Evolutionary conservation across 2,329 filamentous ascomycete genomes (phyloP), one percentile per base, ranked within the genome.

Genomic region (Lecanicillium sp.): DNA sequence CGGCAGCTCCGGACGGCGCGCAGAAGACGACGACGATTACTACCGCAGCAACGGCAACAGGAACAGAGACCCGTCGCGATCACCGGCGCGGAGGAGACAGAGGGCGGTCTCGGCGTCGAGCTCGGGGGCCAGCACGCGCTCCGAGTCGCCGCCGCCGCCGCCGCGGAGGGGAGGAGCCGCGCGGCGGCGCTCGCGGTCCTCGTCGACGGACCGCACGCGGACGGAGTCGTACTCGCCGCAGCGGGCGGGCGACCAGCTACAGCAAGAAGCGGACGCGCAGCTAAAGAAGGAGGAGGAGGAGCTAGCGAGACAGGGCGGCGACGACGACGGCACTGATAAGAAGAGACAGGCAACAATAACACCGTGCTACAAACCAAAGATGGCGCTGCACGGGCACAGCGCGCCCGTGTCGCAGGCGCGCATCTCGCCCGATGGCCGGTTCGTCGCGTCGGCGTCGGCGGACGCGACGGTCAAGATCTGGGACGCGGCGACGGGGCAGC

Each of bases 391-490:
- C 52, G 90, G 90, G 2, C 91, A 97, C 68, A 75, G 79, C 42
- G 82, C 84, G 51, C 83, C 87, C 19, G 81, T 97, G 1, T 86
- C 90, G 2, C 83, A 88, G 46, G 88, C 95, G 41, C 86, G 87
- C 58, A 94, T 96, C 67, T 96, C 90, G 2, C 93, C 91, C 0
- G 85, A 96, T 67, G 89, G 90, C 5, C 78, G 79, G 26, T 93
- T 87, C 81, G 87, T 98, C 55, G 93, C 93, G 17, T 93, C 86
- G 53, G 86, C 85, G 44, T 95, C 89, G 27, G 89, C 91, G 17
- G 93, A 98, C 68, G 86, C 81, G 47, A 93, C 89, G 7, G 79
- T 95, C 61, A 95, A 93, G 66, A 83, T 97, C 51, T 98, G 93
- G 90, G 82, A 90, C 62, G 83, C 87, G 1, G 65, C 68, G 1